A percentile compares a stretch with the other conserved stretches of the same genome.
Evolutionary conservation across 345 rosid species (phyloP).

Genomic region (Cardamine chenopodiifolia): DNA sequence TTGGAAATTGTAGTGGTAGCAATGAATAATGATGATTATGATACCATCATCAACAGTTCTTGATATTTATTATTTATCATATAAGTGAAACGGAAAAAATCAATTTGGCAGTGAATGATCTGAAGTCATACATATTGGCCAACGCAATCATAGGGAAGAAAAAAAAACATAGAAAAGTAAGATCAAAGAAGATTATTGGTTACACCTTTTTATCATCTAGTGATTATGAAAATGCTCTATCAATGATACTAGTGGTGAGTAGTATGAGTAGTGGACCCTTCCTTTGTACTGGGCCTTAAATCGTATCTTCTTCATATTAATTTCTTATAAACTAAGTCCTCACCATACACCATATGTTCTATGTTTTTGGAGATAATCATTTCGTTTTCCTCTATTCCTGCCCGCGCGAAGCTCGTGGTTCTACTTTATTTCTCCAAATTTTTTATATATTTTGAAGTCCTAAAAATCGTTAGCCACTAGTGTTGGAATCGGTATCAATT

Average conservation of each 20-base stretch:
- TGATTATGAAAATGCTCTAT: slow-evolving; percentile 20
- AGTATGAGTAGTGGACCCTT: slow-evolving; percentile 16
- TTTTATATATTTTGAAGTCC: neutral
- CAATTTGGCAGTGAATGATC: slow-evolving; percentile 1
- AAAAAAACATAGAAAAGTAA: neutral
- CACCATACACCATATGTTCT: slow-evolving; percentile 8
- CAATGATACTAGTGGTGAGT: slow-evolving; percentile 6
- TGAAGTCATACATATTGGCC: slow-evolving; percentile 23
- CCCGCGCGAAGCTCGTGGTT: slow-evolving; percentile 8
- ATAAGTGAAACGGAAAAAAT: neutral
- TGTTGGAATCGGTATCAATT: neutral
- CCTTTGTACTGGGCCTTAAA: slow-evolving; percentile 24
- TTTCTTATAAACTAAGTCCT: neutral
- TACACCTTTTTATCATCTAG: slow-evolving; percentile 21
- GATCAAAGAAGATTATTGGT: slow-evolving; percentile 15
- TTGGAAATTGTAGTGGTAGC: slow-evolving; percentile 1
- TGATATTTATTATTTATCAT: neutral
- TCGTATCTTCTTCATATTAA: slow-evolving; percentile 21
- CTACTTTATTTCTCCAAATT: slow-evolving; percentile 4
- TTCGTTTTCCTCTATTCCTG: slow-evolving; percentile 3
- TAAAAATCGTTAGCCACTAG: slow-evolving; percentile 6
- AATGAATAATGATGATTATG: slow-evolving; percentile 2
- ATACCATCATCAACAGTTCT: slow-evolving; percentile 29
- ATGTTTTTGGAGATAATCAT: slow-evolving; percentile 10
- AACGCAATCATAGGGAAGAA: neutral